Evolutionary conservation across 192 early-diverging fungal genomes (phyloP), one percentile per base, ranked within the genome.

Genomic region (Linnemannia zychae): DNA sequence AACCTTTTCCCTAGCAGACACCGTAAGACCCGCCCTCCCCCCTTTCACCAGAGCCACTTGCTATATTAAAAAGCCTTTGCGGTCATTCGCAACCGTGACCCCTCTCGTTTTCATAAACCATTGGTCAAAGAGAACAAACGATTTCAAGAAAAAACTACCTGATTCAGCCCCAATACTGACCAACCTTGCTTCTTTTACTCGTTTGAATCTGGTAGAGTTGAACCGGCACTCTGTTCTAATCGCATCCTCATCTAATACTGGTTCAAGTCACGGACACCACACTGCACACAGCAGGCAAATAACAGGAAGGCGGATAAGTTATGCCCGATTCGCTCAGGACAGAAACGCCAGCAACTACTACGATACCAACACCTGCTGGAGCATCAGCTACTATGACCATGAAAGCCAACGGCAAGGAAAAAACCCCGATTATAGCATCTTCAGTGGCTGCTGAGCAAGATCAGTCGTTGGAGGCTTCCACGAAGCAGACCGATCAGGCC

Each of bases 351-450:
- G 15, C 20, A 18, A n/a, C 72, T 17, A 22, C 16, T 3, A 28
- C 69, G 34, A 46, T 28, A 60, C 38, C 76, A 71, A 40, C 52
- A 5, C 37, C 48, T 11, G 34, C 77, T 0, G 44, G 65, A 66
- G 22, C 78, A 44, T 65, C 47, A n/a, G 0, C 69, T 6, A 37
- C 11, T 0, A 57, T 31, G 20, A 52, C 68, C 33, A 82, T 82
- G 80, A 82, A 82, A 53, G 50, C 48, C 66, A 69, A 34, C 17
- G 67, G 49, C 48, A 82, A 77, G 67, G 79, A 81, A 53, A 80
- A 79, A 60, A 37, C 50, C 40, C 9, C 34, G 15, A 31, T 33
- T 31, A 3, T 33, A 17, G n/a, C 57, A 20, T 0, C 67, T 37
- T 16, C 13, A 52, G 24, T 47, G 31, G 46, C 24, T 40, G 24